Percentiles rank a stretch among this genome's conserved stretches.
Evolutionary conservation across 2,329 filamentous ascomycete species (phyloP).

Genomic region (Claviceps monticola): DNA sequence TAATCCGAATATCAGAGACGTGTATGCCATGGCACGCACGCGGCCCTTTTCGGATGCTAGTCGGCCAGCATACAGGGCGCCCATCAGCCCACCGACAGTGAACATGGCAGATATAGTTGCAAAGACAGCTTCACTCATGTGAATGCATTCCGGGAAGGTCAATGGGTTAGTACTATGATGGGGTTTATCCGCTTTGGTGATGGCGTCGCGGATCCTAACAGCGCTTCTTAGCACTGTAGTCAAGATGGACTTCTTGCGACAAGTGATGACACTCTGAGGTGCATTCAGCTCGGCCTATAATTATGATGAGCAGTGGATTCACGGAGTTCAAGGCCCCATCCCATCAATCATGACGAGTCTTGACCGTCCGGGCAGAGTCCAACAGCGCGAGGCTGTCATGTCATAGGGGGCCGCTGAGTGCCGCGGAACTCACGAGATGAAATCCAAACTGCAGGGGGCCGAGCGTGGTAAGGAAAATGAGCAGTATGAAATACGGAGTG

Average conservation of each 20-base stretch:
- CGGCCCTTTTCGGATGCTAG: conserved; percentile 67
- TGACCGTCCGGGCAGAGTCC: not conserved
- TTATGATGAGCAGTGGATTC: not conserved
- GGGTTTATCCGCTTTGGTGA: conserved; percentile 10
- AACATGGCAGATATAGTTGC: conserved; percentile 83
- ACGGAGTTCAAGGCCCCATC: not conserved
- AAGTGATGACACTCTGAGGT: conserved; percentile 86
- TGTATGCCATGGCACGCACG: conserved; percentile 60
- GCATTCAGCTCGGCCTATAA: conserved; percentile 76
- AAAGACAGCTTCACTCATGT: conserved; percentile 70
- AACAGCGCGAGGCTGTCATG: not conserved
- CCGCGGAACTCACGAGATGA: conserved; percentile 52
- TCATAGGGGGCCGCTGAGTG: not conserved
- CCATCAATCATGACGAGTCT: not conserved
- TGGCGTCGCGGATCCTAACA: conserved; percentile 15
- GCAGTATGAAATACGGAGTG: conserved; percentile 63
- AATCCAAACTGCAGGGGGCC: conserved; percentile 91
- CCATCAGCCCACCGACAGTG: conserved; percentile 75
- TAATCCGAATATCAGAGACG: conserved; percentile 59
- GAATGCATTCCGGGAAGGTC: conserved; percentile 62
- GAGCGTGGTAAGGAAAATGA: conserved; percentile 64
- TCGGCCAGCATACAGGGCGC: conserved; percentile 68
- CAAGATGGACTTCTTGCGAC: conserved; percentile 42
- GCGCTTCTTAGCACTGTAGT: conserved; percentile 13
- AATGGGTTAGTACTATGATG: conserved; percentile 6